These are phyloP conservation scores for Talaromyces sp. DNA, from an alignment of 2,329 filamentous ascomycete species.

Conservation along the genomic window DNA sequence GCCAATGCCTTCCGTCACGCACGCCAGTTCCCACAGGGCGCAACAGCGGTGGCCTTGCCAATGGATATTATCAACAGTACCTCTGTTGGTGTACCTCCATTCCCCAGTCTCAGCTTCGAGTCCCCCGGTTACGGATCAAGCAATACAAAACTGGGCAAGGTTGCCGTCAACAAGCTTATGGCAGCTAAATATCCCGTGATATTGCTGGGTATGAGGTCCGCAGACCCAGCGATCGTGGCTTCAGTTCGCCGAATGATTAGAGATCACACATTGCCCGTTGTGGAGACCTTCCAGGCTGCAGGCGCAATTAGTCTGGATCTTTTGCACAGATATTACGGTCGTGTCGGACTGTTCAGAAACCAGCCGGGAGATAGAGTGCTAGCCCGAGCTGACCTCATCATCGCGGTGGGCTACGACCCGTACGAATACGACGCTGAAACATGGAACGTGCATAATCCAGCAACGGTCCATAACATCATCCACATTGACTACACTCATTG, in stretches of 20 bases:
- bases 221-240: slow-evolving; percentile 5
- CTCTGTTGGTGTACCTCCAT: slow-evolving; percentile 9
- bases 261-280: slow-evolving; percentile 11
- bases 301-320: slow-evolving; percentile 14
- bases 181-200: slow-evolving; percentile 12
- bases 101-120: slow-evolving; percentile 13
- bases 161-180: slow-evolving; percentile 10
- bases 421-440: slow-evolving; percentile 14
- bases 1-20: slow-evolving; percentile 14
- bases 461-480: slow-evolving; percentile 11
- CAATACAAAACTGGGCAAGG: slow-evolving; percentile 9
- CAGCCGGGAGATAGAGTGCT: slow-evolving; percentile 13
- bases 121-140: slow-evolving; percentile 9
- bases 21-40: slow-evolving; percentile 10
- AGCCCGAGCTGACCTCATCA: slow-evolving; percentile 9
- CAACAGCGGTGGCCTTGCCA: slow-evolving; percentile 12
- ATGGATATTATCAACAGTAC: slow-evolving; percentile 16
- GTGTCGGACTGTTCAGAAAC: slow-evolving; percentile 14
- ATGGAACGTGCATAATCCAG: slow-evolving; percentile 13
- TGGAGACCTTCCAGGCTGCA: slow-evolving; percentile 14
- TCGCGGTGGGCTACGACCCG: slow-evolving; percentile 13
- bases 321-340: slow-evolving; percentile 10
- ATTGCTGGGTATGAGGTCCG: slow-evolving; percentile 13
- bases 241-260: slow-evolving; percentile 11
- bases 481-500: slow-evolving; percentile 13